Evolutionary conservation across 441 rosid species (phyloP).

Genomic region (Adansonia grandidieri): DNA sequence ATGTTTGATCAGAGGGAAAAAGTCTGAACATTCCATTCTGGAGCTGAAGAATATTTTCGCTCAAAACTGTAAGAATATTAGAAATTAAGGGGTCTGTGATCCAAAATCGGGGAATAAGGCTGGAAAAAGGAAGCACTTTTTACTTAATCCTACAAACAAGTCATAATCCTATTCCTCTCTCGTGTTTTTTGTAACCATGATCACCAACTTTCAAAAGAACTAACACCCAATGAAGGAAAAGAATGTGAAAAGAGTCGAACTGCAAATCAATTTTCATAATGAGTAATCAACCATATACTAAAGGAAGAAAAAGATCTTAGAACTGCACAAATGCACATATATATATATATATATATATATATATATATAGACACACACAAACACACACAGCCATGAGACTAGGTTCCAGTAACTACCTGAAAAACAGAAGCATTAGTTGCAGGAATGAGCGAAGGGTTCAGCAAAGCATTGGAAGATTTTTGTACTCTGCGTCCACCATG

Average conservation of each 20-base stretch:
- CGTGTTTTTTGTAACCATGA: too few relatives aligned
- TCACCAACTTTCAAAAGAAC: too few relatives aligned
- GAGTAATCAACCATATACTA: too few relatives aligned
- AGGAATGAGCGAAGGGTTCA: conserved; percentile 59
- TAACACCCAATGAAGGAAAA: too few relatives aligned
- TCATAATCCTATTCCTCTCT: background rate
- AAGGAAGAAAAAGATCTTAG: too few relatives aligned
- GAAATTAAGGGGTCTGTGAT: background rate
- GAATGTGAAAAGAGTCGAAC: too few relatives aligned
- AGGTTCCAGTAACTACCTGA: conserved; percentile 57
- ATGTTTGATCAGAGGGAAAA: background rate
- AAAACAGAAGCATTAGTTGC: conserved; percentile 56
- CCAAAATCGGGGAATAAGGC: background rate
- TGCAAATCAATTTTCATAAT: too few relatives aligned
- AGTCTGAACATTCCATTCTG: background rate
- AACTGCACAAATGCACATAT: too few relatives aligned
- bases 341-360: background rate
- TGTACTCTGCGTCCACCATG: conserved; percentile 69
- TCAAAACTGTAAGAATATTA: background rate
- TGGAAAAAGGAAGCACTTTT: background rate
- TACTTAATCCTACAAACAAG: background rate
- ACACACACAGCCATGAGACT: too few relatives aligned
- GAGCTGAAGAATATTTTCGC: background rate
- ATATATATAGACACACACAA: too few relatives aligned
- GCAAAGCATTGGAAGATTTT: conserved; percentile 46